Base-by-base conservation (phyloP, 2,329 filamentous ascomycete species). In the Diaporthe sp. region DNA sequence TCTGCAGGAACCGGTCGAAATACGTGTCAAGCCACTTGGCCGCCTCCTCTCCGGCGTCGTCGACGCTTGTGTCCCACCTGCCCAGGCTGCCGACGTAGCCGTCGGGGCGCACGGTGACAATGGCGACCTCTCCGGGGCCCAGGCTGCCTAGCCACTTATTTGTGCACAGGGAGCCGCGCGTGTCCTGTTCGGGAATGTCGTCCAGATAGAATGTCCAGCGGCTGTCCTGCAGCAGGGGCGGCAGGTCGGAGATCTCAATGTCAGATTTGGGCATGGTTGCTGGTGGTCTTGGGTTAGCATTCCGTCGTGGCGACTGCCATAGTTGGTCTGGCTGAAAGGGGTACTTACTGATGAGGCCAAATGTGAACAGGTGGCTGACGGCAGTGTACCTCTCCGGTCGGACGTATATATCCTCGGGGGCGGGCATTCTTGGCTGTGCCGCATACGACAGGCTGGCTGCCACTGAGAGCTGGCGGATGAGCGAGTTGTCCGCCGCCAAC, bases 141-240 rank as follows among this genome's bases (percentile, higher is more conserved):
- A 94, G 84, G 61, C 86, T 88, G 55, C 91, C 92, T 9, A 94
- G 85, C 93, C 93, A 95, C 82, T 94, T 94, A 79, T 92, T 88
- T 13, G 90, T 93, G 82, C 91, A 93, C 44, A 87, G 82, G 51
- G 84, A 80, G 53, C 87, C 86, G 34, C 87, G 86, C 3, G 87
- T 89, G 73, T 91, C 88, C 74, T 87, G 89, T 78, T 90, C 88
- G 37, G 88, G 86, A 20, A 91, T 83, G 81, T 94, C 88, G 80
- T 95, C 93, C 0, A 94, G 85, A 81, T 95, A 95, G 76, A 95
- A 88, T 0, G 92, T 93, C 92, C 93, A 95, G 44, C 89, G 87
- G 82, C 92, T 93, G 74, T 91, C 87, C 79, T 92, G 89, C 55
- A 95, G 82, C 31, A 92, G 81, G 0, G 85, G 81, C 0, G 93